Conservation (phyloP, 495 filamentous ascomycete genomes). For the Lepidopterella palustris region DNA sequence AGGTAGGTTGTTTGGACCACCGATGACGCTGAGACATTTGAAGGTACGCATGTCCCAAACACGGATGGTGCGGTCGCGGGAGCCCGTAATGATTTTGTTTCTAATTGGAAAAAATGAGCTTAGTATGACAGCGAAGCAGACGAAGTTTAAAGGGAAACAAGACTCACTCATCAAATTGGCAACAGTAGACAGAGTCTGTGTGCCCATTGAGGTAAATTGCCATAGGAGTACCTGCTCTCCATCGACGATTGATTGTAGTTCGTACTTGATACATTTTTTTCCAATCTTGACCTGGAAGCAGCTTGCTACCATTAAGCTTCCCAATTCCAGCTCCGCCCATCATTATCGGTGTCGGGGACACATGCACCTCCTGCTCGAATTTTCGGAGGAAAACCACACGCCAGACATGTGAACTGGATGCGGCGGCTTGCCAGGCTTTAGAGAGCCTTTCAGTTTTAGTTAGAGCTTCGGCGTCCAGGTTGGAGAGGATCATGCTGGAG, state of each 20-base stretch:
- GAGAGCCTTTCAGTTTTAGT: conserved; percentile 57
- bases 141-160: conserved; percentile 34
- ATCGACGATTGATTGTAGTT: conserved; percentile 65
- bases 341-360: conserved; percentile 40
- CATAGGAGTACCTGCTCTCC: conserved; percentile 68
- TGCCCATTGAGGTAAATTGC: conserved; percentile 89
- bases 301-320: conserved; percentile 39
- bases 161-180: conserved; percentile 88
- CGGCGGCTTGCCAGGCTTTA: conserved; percentile 53
- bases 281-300: conserved; percentile 57
- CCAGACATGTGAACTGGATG: conserved; percentile 67
- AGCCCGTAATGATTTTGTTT: conserved; percentile 92
- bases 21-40: conserved; percentile 75
- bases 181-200: conserved; percentile 90
- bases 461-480: conserved; percentile 63
- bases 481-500: conserved; percentile 61
- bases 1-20: conserved; percentile 38
- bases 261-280: conserved; percentile 75
- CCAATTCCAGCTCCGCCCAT: conserved; percentile 44
- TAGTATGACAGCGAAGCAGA: not conserved
- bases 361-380: conserved; percentile 45
- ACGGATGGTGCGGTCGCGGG: conserved; percentile 87
- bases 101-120: conserved; percentile 38
- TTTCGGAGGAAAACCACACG: conserved; percentile 64
- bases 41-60: conserved; percentile 90